Base-by-base conservation (phyloP, 176 grass and related monocot genomes). In the Carex scoparia region DNA sequence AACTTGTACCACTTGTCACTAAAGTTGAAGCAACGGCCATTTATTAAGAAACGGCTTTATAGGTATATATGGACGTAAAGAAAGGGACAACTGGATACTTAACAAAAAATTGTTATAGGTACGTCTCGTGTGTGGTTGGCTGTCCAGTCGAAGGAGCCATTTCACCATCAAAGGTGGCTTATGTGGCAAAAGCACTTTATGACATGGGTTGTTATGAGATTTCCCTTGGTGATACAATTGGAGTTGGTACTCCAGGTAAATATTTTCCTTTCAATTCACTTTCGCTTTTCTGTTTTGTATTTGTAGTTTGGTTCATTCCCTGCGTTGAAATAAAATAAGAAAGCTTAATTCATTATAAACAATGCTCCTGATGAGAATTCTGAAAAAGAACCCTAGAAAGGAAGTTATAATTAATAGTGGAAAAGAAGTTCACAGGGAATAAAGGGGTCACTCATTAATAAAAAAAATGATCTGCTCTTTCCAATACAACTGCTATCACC, bases 171-270 rank as follows among this genome's bases (percentile, higher is more conserved):
- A 92, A 89, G 55, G 96, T 99, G 16, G 90, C 93, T 64, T 87
- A 99, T 76, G 91, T 99, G 57, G 93, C 93, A 16, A 95, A 94
- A 79, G 88, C 81, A 55, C 93, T 99, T 32, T 95, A 94, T 56
- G 76, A 91, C 30, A 99, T 99, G 93, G 96, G 96, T 15, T 99
- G 96, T 88, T 85, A 82, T 2, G 96, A 99, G 72, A 95, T 99
- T 73, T 99, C 96, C 82, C 96, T 99, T n/a, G 96, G 93, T 7
- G 96, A 99, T 86, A 99, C 96, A 13, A 94, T 94, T 67, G 96
- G 96, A 63, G 91, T 99, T 48, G 93, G 93, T 84, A 99, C 96
- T 64, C 96, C 96, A 89, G 96, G 96, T 95, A 91, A 18, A 8
- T 23, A 1, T 57, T 70, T 8, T 60, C 59, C 23, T 12, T 0